A percentile compares a stretch with the other conserved stretches of the same genome.
Conservation (phyloP, 306 rosid genomes). For the Castanopsis chinensis region DNA sequence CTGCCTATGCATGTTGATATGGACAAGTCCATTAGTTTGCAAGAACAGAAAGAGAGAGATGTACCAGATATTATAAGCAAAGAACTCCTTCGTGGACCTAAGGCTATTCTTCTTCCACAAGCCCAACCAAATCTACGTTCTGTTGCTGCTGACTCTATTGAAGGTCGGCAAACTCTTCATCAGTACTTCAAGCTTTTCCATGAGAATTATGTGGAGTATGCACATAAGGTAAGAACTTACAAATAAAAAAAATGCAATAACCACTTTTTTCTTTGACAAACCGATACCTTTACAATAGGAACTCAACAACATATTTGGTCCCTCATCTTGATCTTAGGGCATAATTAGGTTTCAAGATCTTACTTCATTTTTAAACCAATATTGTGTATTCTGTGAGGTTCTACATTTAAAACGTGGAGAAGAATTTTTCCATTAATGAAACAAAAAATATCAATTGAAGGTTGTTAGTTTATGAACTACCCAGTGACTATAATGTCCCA, state of each 20-base stretch:
- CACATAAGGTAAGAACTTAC: slow-evolving; percentile 67
- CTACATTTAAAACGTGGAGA: neutral
- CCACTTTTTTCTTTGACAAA: neutral
- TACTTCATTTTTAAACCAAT: neutral
- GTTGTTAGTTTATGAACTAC: neutral
- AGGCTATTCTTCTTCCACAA: slow-evolving; percentile 77
- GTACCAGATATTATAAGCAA: slow-evolving; percentile 66
- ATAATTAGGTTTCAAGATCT: neutral
- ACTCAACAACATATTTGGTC: neutral
- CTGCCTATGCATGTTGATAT: slow-evolving; percentile 59
- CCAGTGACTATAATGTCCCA: neutral
- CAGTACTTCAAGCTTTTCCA: slow-evolving; percentile 93
- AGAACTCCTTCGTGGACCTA: slow-evolving; percentile 83
- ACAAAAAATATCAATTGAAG: neutral
- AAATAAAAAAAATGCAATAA: neutral
- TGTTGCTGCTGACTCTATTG: slow-evolving; percentile 85
- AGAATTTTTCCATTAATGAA: neutral
- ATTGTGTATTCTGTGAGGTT: neutral
- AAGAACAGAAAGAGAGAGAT: slow-evolving; percentile 51
- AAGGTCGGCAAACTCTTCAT: slow-evolving; percentile 88
- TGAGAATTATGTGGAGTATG: slow-evolving; percentile 93
- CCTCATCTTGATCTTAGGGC: neutral
- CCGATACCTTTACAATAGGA: neutral
- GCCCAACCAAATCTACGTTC: slow-evolving; percentile 69
- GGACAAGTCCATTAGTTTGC: slow-evolving; percentile 38